Percentiles rank a stretch among this genome's conserved stretches.
Conservation (phyloP, 1,284 basidiomycete genomes). For the Wolfiporia cocos region DNA sequence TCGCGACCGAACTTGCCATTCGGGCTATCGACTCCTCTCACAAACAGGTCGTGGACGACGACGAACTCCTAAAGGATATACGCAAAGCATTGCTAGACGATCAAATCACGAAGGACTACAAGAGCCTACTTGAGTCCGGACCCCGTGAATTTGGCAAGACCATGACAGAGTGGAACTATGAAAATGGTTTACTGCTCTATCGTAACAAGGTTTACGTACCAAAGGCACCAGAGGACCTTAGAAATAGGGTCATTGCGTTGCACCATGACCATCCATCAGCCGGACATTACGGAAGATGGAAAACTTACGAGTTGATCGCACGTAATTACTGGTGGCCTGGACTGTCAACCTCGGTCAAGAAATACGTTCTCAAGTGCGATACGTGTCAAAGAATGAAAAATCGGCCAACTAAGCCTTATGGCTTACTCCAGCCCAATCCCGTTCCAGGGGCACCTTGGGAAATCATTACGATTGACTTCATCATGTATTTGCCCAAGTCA, state of each 20-base stretch:
- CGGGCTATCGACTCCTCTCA: not conserved
- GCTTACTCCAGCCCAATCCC: conserved; percentile 14
- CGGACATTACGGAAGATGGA: conserved; percentile 30
- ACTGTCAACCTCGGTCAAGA: not conserved
- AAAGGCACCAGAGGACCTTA: conserved; percentile 15
- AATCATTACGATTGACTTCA: conserved; percentile 31
- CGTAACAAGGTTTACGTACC: conserved; percentile 22
- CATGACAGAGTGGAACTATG: not conserved
- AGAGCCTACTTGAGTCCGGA: not conserved
- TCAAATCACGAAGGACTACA: not conserved
- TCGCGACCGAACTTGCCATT: too few species aligned
- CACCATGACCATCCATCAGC: conserved; percentile 23
- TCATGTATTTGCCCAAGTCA: conserved; percentile 29
- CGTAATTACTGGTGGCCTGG: not conserved
- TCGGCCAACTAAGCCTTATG: not conserved
- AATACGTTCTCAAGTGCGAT: conserved; percentile 23
- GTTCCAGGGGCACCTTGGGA: conserved; percentile 25
- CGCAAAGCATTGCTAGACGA: not conserved
- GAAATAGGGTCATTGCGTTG: conserved; percentile 16
- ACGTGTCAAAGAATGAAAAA: conserved; percentile 15
- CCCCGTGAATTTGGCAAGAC: not conserved
- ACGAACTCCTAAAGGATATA: not conserved
- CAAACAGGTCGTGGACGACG: not conserved
- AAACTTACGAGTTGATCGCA: not conserved
- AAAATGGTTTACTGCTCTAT: conserved; percentile 25